These are phyloP conservation scores for Quercus engelmannii DNA, from an alignment of 306 rosid species.

Conservation along the genomic window DNA sequence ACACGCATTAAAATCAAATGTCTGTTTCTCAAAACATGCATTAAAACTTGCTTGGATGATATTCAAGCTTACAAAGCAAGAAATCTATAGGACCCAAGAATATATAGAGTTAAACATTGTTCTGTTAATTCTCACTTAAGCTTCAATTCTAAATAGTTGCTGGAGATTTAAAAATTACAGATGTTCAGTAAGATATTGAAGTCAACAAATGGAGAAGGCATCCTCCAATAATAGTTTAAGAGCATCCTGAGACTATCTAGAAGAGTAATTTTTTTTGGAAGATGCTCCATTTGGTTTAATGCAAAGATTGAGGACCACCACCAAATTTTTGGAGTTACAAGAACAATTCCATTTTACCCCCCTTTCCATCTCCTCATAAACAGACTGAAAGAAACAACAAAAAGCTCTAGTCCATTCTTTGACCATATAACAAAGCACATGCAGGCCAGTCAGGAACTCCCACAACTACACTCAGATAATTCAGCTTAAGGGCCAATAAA, in stretches of 20 bases:
- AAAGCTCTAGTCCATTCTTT: slow-evolving; percentile 4
- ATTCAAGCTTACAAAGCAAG: neutral
- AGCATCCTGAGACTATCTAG: neutral
- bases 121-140: slow-evolving; percentile 1
- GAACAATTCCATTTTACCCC: neutral
- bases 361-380: neutral
- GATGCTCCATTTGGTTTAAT: neutral
- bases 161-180: slow-evolving; percentile 3
- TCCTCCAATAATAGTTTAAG: neutral
- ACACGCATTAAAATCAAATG: slow-evolving; percentile 1
- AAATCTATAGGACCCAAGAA: slow-evolving; percentile 6
- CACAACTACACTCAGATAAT: neutral
- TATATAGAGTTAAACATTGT: neutral
- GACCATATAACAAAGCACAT: neutral
- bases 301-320: slow-evolving; percentile 4
- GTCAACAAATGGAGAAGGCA: slow-evolving; percentile 2
- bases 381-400: neutral
- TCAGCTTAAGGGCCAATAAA: slow-evolving; percentile 7
- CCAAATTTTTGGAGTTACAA: neutral
- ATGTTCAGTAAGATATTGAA: neutral
- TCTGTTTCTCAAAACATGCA: slow-evolving; percentile 6
- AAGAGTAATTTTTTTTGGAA: neutral
- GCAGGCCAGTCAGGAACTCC: neutral
- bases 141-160: slow-evolving; percentile 11
- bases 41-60: neutral